Evolutionary conservation across 129 eudicot species (phyloP), one percentile per base, ranked within the genome.

Genomic region (Flaveria robusta): DNA sequence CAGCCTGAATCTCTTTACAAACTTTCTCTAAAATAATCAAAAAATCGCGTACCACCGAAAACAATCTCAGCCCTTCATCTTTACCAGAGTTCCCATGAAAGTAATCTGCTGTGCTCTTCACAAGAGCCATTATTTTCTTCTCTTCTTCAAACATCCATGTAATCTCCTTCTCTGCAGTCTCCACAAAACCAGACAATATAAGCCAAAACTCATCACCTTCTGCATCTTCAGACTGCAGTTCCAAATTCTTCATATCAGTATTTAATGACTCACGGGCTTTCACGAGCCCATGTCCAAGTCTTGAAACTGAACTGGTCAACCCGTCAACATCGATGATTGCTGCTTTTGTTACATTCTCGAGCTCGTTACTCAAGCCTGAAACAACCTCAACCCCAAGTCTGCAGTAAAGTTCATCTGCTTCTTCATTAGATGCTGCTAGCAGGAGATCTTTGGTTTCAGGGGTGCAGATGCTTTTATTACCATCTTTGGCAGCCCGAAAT

Each of bases 41-140:
- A 71, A 87, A 87, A 77, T 87, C 92, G 1, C 87, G 76, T 13
- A 87, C 92, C 42, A 87, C 71, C 1, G 78, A 7, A 10, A 87
- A 87, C 66, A 87, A 79, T 31, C 89, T 83, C 68, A 87, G 78
- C 47, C 92, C 92, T 82, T 87, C 92, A 26, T 87, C 92, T 70
- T 81, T 85, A 18, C 85, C 85, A 1, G 81, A 16, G 19, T 74
- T 87, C 7, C 92, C 89, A 58, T 87, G 92, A 34, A 87, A 87
- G 60, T 87, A 87, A 85, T 87, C 92, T 5, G 75, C 83, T n/a
- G 92, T 87, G 43, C 80, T 85, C 72, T 77, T 79, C 71, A 87
- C 83, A 52, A 87, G 80, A 22, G 62, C 66, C 76, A 80, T 82
- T 77, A 87, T 77, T 47, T 66, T 82, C 75, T 77, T 77, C 59